Percentiles rank a stretch among this genome's conserved stretches.
phyloP scores from a whole-genome alignment of 257 asterid species.

The Gardenia jasminoides region DNA sequence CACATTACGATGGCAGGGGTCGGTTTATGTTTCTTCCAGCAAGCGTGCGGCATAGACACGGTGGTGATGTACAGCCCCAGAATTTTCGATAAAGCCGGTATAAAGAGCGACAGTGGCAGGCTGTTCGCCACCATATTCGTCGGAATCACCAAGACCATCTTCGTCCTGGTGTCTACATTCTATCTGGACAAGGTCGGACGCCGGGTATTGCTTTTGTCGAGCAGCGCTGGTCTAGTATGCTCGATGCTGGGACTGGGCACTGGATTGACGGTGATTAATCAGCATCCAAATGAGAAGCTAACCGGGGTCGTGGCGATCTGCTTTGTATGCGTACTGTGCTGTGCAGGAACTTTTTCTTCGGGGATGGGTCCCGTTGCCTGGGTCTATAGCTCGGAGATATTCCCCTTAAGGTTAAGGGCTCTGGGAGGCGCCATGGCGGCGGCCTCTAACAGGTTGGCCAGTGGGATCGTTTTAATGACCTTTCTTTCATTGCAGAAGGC shows the following conservation, averaged over 20 bases:
- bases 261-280: constrained; percentile 45
- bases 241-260: constrained; percentile 32
- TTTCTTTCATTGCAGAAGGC: constrained; percentile 34
- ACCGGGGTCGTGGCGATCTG: constrained; percentile 37
- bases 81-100: constrained; percentile 33
- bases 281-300: not conserved
- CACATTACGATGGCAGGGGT: constrained; percentile 30
- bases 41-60: constrained; percentile 30
- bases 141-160: constrained; percentile 44
- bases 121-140: constrained; percentile 57
- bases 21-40: constrained; percentile 33
- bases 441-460: constrained; percentile 26
- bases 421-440: constrained; percentile 44
- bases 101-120: constrained; percentile 23
- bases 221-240: constrained; percentile 44
- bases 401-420: constrained; percentile 40
- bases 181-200: constrained; percentile 53
- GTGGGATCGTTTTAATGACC: constrained; percentile 34
- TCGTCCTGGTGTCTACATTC: constrained; percentile 52
- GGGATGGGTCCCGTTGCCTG: constrained; percentile 37
- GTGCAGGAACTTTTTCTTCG: constrained; percentile 21
- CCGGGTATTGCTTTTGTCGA: constrained; percentile 46
- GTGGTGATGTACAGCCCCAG: constrained; percentile 28
- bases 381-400: constrained; percentile 45
- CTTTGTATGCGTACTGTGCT: constrained; percentile 13